Conservation (phyloP, 495 filamentous ascomycete genomes). For the Darksidea phi region DNA sequence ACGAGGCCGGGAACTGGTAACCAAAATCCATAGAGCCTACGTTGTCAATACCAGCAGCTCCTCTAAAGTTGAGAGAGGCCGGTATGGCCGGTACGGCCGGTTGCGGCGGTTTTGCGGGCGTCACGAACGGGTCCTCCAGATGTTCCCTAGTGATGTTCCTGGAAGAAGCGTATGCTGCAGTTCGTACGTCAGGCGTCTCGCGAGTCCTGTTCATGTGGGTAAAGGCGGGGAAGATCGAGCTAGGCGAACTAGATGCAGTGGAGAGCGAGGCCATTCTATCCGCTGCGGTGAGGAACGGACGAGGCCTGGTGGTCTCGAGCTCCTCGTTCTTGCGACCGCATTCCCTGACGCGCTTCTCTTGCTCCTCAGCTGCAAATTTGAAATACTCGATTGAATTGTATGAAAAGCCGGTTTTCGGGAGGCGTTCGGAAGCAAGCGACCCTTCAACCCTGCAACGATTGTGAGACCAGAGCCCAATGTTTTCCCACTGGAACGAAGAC, state of each 20-base stretch:
- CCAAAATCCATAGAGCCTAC: not conserved
- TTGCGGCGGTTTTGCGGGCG: slow-evolving; percentile 1
- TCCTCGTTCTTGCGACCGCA: slow-evolving; percentile 2
- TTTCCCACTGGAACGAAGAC: slow-evolving; percentile 38
- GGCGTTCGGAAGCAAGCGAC: slow-evolving; percentile 38
- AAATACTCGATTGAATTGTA: slow-evolving; percentile 42
- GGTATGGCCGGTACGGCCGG: slow-evolving; percentile 1
- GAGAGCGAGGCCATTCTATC: slow-evolving; percentile 24
- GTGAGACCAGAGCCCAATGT: slow-evolving; percentile 43
- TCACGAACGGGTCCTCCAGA: slow-evolving; percentile 29
- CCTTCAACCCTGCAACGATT: slow-evolving; percentile 43
- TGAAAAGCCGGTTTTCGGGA: slow-evolving; percentile 36
- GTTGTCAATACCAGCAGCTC: not conserved
- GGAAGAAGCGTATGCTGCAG: not conserved
- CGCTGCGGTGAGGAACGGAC: slow-evolving; percentile 4
- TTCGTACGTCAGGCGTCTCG: not conserved
- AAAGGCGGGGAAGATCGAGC: not conserved
- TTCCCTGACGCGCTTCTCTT: slow-evolving; percentile 24
- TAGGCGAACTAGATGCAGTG: slow-evolving; percentile 9
- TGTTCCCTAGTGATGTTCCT: slow-evolving; percentile 8
- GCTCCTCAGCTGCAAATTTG: slow-evolving; percentile 40
- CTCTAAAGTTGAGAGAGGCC: slow-evolving; percentile 1
- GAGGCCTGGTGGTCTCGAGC: not conserved
- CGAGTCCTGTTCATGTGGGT: not conserved
- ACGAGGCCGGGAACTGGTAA: not conserved